Conservation (phyloP, 306 rosid genomes). For the Ziziphus jujuba region DNA sequence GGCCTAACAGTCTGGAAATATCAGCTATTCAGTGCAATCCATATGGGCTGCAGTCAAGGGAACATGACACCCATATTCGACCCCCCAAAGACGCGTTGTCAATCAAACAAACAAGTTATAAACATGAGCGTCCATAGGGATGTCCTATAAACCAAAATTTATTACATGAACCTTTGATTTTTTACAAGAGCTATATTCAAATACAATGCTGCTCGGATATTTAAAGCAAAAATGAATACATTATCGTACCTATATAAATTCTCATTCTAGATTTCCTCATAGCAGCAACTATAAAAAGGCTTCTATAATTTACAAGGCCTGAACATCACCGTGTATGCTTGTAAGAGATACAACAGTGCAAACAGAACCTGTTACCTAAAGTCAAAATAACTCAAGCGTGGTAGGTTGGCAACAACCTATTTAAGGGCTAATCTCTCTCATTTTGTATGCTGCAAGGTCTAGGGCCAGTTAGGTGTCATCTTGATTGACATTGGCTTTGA, state of each 20-base stretch:
- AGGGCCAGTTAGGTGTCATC: constrained; percentile 74
- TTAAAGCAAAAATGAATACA: constrained; percentile 20
- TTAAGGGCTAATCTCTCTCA: constrained; percentile 7
- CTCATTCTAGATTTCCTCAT: constrained; percentile 23
- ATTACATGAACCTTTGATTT: not conserved
- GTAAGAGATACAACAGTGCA: constrained; percentile 33
- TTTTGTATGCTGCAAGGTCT: constrained; percentile 23
- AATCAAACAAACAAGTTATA: not conserved
- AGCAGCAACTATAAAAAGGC: constrained; percentile 29
- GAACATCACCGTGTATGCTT: constrained; percentile 21
- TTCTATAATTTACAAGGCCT: constrained; percentile 37
- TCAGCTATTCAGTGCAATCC: too few species aligned
- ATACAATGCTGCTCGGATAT: constrained; percentile 17
- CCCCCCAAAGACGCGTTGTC: too few species aligned
- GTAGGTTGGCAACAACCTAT: constrained; percentile 15
- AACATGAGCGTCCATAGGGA: not conserved
- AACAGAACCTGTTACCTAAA: constrained; percentile 16
- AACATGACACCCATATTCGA: too few species aligned
- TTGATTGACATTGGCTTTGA: constrained; percentile 64
- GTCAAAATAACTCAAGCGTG: constrained; percentile 17
- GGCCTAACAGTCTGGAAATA: too few species aligned
- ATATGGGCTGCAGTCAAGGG: too few species aligned
- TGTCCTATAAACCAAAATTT: constrained; percentile 21
- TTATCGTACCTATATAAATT: constrained; percentile 23
- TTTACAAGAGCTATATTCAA: constrained; percentile 25